These are phyloP conservation scores for Amphicarpaea edgeworthii DNA, from an alignment of 306 rosid genomes.

Conservation along the genomic window DNA sequence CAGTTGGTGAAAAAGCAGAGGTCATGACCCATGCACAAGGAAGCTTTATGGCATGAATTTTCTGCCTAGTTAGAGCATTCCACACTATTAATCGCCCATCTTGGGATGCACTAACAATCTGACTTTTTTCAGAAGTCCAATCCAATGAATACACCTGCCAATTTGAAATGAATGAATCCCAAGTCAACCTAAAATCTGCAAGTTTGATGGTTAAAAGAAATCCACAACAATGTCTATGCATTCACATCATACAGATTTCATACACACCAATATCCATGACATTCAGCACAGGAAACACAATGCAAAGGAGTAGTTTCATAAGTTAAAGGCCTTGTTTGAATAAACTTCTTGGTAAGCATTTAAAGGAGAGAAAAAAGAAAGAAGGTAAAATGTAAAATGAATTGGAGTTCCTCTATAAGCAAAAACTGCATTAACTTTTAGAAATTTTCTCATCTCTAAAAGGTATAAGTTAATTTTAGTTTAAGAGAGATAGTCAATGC, in stretches of 20 bases:
- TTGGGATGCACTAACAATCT: slow-evolving; percentile 92
- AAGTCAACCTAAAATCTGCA: slow-evolving; percentile 23
- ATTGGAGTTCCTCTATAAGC: neutral
- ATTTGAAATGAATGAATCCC: neutral
- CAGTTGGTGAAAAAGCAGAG: slow-evolving; percentile 84
- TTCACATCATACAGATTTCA: too few relatives aligned
- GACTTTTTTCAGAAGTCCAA: slow-evolving; percentile 83
- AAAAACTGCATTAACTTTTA: too few relatives aligned
- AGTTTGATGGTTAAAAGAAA: neutral
- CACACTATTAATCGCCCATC: slow-evolving; percentile 90
- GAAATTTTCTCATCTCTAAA: neutral
- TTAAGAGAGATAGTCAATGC: too few relatives aligned
- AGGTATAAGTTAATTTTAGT: neutral
- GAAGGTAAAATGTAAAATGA: neutral
- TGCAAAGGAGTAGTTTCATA: too few relatives aligned
- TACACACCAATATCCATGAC: too few relatives aligned
- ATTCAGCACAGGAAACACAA: too few relatives aligned
- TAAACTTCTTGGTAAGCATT: too few relatives aligned
- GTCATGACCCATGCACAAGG: slow-evolving; percentile 98
- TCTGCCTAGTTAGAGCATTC: slow-evolving; percentile 95
- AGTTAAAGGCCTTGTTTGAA: too few relatives aligned
- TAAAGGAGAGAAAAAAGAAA: neutral
- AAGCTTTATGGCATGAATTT: slow-evolving; percentile 78
- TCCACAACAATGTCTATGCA: too few relatives aligned
- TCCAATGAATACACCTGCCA: slow-evolving; percentile 87